Conservation (phyloP, 257 asterid species). For the Nicotiana tomentosiformis region DNA sequence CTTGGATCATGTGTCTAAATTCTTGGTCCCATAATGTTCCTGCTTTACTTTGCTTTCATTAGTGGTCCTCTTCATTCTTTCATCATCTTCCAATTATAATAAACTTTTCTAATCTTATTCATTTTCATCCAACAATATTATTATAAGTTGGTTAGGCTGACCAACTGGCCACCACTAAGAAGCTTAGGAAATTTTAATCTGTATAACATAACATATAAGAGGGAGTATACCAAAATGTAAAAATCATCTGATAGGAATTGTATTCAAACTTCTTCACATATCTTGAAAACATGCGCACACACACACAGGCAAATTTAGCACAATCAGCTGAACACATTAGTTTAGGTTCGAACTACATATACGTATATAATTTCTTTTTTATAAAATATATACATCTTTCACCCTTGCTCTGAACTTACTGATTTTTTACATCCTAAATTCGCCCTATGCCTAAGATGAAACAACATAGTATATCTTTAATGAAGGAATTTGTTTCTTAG, state of each 20-base stretch:
- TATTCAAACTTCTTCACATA: background rate
- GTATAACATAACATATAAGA: background rate
- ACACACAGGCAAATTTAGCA: background rate
- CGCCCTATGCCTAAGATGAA: background rate
- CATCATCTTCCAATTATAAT: background rate
- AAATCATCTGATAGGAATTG: background rate
- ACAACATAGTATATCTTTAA: background rate
- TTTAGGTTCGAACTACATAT: background rate
- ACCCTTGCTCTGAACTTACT: background rate
- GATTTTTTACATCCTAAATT: background rate
- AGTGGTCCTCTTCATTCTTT: background rate
- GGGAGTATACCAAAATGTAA: background rate
- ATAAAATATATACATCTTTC: no score
- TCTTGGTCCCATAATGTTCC: constrained; percentile 60
- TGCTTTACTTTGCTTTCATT: constrained; percentile 21
- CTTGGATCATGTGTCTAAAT: constrained; percentile 88
- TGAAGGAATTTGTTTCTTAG: background rate
- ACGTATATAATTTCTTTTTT: no score
- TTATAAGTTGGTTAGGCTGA: background rate
- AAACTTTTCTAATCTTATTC: background rate
- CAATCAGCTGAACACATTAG: background rate
- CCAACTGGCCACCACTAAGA: background rate
- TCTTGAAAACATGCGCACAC: background rate
- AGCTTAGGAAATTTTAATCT: background rate
- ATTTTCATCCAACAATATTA: background rate